These are phyloP conservation scores for Eutypa lata DNA, from an alignment of 2,329 filamentous ascomycete genomes.

Conservation along the genomic window DNA sequence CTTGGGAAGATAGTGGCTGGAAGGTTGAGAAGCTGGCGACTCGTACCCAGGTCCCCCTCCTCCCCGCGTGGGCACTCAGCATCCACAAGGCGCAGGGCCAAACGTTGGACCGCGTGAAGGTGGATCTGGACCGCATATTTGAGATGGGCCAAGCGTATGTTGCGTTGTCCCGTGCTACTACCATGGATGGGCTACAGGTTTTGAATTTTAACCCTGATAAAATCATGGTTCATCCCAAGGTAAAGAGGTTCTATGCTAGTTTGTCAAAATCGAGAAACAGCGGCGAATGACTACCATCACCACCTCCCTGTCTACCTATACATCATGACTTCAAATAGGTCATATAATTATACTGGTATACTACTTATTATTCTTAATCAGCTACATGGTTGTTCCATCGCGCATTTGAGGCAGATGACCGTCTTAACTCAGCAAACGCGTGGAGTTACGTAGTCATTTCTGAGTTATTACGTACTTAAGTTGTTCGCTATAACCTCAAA, in stretches of 20 bases:
- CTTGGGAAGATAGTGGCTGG: neutral
- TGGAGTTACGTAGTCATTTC: too few relatives aligned
- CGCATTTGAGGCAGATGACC: too few relatives aligned
- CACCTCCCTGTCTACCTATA: too few relatives aligned
- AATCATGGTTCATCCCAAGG: neutral
- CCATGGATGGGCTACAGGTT: constrained; percentile 40
- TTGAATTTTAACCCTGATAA: neutral
- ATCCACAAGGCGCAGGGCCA: constrained; percentile 59
- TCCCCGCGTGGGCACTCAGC: constrained; percentile 55
- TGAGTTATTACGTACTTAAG: too few relatives aligned
- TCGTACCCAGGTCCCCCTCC: constrained; percentile 54
- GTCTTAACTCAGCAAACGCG: too few relatives aligned
- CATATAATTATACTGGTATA: too few relatives aligned
- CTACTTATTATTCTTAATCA: too few relatives aligned
- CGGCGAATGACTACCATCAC: too few relatives aligned
- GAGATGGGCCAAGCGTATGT: constrained; percentile 58
- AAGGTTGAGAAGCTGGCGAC: neutral
- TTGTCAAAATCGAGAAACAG: neutral
- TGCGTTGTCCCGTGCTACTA: constrained; percentile 49
- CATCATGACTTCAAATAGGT: too few relatives aligned
- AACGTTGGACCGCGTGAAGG: constrained; percentile 52
- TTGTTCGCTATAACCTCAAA: too few relatives aligned
- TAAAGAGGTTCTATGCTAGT: neutral
- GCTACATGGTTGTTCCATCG: too few relatives aligned
- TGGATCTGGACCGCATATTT: constrained; percentile 48